phyloP scores from a whole-genome alignment of 768 basidiomycete genomes.

The Amanita rubescens region DNA sequence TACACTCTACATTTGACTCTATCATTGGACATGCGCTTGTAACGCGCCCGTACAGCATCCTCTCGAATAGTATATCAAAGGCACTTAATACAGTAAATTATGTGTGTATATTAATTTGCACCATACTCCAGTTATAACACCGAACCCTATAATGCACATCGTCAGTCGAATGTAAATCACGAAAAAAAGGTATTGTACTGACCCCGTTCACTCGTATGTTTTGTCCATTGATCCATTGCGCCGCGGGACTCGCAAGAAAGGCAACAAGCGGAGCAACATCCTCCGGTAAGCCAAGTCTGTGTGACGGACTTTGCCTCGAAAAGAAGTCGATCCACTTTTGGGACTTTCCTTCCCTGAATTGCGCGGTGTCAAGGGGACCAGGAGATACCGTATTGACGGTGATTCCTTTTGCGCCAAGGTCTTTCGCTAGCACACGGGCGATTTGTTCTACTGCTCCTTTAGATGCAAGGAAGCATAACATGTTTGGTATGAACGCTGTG shows the following conservation, averaged over 20 bases:
- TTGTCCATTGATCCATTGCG: conserved; percentile 52
- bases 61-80: too few species aligned
- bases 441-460: conserved; percentile 58
- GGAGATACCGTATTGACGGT: conserved; percentile 55
- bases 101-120: neutral
- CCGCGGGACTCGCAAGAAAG: conserved; percentile 45
- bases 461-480: conserved; percentile 44
- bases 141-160: neutral
- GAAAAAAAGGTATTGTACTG: conserved; percentile 17
- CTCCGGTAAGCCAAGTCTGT: conserved; percentile 40
- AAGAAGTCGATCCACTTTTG: conserved; percentile 37
- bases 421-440: conserved; percentile 49
- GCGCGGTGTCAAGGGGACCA: conserved; percentile 46
- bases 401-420: conserved; percentile 44
- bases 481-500: conserved; percentile 35
- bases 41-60: too few species aligned
- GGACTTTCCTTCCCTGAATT: conserved; percentile 50
- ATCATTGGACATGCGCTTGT: too few species aligned
- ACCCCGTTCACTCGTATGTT: conserved; percentile 53
- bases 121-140: neutral
- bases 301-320: conserved; percentile 37
- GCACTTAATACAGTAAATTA: too few species aligned
- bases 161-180: neutral
- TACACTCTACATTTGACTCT: too few species aligned
- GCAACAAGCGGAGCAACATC: conserved; percentile 48